Evolutionary conservation across 2,329 filamentous ascomycete genomes (phyloP).

Genomic region (Fusarium sp.): DNA sequence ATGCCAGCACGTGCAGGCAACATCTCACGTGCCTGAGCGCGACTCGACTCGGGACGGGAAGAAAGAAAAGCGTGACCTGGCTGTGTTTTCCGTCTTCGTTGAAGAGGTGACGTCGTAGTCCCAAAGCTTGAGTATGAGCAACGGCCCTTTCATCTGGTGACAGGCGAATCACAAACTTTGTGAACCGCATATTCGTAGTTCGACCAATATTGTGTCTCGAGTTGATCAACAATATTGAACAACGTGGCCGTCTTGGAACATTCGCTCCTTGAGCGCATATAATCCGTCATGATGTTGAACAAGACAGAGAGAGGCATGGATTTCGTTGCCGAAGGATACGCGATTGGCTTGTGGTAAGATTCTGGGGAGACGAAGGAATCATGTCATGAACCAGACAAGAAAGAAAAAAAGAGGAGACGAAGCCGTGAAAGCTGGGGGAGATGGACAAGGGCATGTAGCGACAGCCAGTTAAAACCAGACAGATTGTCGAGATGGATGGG

Average conservation of each 20-base stretch:
- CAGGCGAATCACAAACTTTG: not conserved
- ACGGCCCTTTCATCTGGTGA: not conserved
- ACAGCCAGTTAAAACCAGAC: constrained; percentile 1
- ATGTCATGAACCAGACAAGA: not conserved
- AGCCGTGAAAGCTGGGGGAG: not conserved
- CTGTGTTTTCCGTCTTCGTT: not conserved
- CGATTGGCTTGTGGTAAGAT: not conserved
- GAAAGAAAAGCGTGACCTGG: not conserved
- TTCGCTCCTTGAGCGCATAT: not conserved
- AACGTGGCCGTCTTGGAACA: not conserved
- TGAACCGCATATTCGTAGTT: not conserved
- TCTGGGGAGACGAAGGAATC: not conserved
- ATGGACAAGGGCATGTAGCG: constrained; percentile 1
- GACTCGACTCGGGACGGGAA: not conserved
- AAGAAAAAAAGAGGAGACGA: not conserved
- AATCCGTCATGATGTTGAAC: not conserved
- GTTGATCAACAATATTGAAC: not conserved
- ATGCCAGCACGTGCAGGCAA: constrained; percentile 9
- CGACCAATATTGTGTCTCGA: not conserved
- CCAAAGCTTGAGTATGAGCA: not conserved
- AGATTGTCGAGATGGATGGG: not conserved
- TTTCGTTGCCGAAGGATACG: not conserved
- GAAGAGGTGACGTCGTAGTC: not conserved
- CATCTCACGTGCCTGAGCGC: not conserved
- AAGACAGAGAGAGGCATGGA: not conserved